Evolutionary conservation across 2,329 filamentous ascomycete species (phyloP).

Genomic region (Xylaria sp.): DNA sequence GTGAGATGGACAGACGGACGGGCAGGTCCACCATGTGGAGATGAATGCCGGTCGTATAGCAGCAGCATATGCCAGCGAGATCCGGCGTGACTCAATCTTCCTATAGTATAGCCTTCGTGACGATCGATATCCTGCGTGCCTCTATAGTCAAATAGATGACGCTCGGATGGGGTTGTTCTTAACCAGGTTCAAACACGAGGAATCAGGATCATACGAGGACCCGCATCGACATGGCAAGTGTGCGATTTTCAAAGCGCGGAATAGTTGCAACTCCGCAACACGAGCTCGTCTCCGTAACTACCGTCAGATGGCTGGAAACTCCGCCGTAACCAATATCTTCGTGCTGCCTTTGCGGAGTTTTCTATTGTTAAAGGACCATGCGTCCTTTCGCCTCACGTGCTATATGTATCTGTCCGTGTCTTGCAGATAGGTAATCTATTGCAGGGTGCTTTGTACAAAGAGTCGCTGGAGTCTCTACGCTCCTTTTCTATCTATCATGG

Average conservation of each 20-base stretch:
- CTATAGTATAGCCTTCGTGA: no score
- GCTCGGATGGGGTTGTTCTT: not conserved
- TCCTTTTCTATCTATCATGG: conserved; percentile 18
- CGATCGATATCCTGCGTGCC: not conserved
- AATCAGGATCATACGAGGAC: not conserved
- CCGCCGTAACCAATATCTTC: not conserved
- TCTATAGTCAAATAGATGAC: not conserved
- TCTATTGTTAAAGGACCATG: not conserved
- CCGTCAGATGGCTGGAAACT: not conserved
- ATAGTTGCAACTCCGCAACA: not conserved
- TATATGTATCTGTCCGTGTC: not conserved
- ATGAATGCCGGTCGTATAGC: not conserved
- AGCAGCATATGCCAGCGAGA: conserved; percentile 14
- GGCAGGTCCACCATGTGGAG: not conserved
- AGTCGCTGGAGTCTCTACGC: not conserved
- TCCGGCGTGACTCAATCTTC: not conserved
- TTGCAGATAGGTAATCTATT: conserved; percentile 20
- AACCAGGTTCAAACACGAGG: not conserved
- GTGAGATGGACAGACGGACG: not conserved
- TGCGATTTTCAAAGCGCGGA: not conserved
- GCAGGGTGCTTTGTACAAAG: not conserved
- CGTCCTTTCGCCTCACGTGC: not conserved
- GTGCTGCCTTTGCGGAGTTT: not conserved
- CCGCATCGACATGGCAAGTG: not conserved
- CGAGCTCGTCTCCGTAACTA: not conserved